Evolutionary conservation across 805 yeast genomes (phyloP), one percentile per base, ranked within the genome.

Genomic region (Kodamaea leandrae): DNA sequence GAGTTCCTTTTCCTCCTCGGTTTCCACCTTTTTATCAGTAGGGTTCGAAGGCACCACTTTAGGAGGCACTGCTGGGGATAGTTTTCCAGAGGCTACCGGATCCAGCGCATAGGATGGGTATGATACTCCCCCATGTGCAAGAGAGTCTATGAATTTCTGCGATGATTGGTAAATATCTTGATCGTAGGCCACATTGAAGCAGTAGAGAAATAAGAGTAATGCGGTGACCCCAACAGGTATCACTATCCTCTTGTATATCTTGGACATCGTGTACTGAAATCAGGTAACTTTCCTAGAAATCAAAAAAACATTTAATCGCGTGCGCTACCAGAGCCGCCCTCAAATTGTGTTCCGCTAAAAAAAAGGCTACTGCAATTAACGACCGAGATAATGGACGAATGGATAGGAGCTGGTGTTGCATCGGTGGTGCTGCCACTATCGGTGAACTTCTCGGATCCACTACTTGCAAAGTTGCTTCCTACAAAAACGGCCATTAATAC

Each of bases 381-480:
- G 4, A 32, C n/a, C n/a, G n/a, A n/a, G n/a, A 14, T 18, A 6
- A 58, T 57, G 64, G 58, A 58, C 35, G 54, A 48, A 4, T 58
- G 64, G 64, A 40, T 37, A 6, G 46, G 42, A 21, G 23, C 42
- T 25, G 34, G 44, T 5, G 38, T 36, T 25, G 47, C 40, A 6
- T 32, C 37, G 9, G 37, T 33, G 26, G 18, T 39, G 18, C 42
- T 41, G 37, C 43, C 47, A 26, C 30, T 33, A 26, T 20, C 32
- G 12, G n/a, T 23, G 32, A 56, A 54, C 39, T 54, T 49, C 32
- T 43, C 45, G 5, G 69, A 64, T 43, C 64, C 66, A 4, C 45
- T 60, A 15, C 41, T 64, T 25, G 43, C 52, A 8, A 51, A 58
- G 42, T 50, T 64, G 15, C 36, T 52, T 12, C 51, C 54, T 6